A percentile compares a stretch with the other conserved stretches of the same genome.
These are phyloP conservation scores for Malassezia brasiliensis DNA, from an alignment of 1,284 basidiomycete species.

Conservation along the genomic window DNA sequence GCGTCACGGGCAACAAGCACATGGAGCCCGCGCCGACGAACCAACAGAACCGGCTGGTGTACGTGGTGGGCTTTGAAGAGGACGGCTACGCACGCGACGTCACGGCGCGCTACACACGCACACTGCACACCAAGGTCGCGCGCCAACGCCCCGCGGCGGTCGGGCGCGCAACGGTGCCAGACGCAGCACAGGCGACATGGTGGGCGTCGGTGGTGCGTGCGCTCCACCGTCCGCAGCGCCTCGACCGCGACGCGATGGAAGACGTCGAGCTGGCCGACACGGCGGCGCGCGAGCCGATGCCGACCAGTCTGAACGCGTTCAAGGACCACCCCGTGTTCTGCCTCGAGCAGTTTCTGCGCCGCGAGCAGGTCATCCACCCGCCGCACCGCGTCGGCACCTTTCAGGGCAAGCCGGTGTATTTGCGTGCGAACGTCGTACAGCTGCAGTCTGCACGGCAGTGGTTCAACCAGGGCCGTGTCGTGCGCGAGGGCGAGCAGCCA, in stretches of 20 bases:
- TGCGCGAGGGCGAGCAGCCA: constrained; percentile 68
- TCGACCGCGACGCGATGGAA: constrained; percentile 78
- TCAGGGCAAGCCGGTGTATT: constrained; percentile 84
- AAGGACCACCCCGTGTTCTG: constrained; percentile 92
- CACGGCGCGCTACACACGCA: constrained; percentile 59
- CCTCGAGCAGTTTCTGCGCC: constrained; percentile 75
- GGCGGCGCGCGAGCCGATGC: constrained; percentile 85
- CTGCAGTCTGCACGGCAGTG: constrained; percentile 88
- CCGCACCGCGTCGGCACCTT: constrained; percentile 74
- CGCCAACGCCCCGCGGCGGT: constrained; percentile 63
- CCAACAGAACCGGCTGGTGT: constrained; percentile 75
- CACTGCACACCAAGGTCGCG: constrained; percentile 70
- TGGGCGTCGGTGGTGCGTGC: constrained; percentile 54
- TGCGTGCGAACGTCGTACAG: constrained; percentile 67
- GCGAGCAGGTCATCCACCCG: constrained; percentile 76
- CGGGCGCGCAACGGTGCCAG: constrained; percentile 2
- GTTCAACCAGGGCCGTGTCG: constrained; percentile 73
- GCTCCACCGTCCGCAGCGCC: constrained; percentile 50
- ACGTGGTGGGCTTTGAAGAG: constrained; percentile 90
- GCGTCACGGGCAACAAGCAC: constrained; percentile 31
- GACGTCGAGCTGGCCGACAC: constrained; percentile 78
- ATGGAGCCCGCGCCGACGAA: constrained; percentile 66
- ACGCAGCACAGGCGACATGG: constrained; percentile 58
- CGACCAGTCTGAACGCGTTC: constrained; percentile 77
- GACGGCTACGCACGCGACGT: constrained; percentile 55